Percentiles rank a stretch among this genome's conserved stretches.
These are phyloP conservation scores for Wickerhamomyces xylosicus DNA, from an alignment of 805 yeast species.

Conservation along the genomic window DNA sequence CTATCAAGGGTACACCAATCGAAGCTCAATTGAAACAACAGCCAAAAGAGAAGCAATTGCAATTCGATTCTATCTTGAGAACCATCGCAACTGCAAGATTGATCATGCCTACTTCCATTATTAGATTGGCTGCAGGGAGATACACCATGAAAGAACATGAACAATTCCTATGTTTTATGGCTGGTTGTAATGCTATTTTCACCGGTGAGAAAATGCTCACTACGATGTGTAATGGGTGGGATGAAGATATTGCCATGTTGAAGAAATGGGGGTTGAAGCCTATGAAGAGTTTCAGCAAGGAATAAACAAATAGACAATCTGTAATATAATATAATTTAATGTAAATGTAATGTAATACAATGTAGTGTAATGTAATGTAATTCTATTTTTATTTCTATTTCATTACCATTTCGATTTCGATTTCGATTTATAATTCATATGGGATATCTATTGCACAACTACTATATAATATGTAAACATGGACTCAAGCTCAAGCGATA, in stretches of 20 bases:
- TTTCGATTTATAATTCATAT: neutral
- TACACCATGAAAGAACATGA: conserved; percentile 73
- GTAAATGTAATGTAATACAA: too few relatives aligned
- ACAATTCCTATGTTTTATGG: conserved; percentile 65
- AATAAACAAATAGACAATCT: too few relatives aligned
- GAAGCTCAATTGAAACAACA: conserved; percentile 34
- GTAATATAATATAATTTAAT: too few relatives aligned
- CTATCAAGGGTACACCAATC: conserved; percentile 73
- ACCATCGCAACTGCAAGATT: conserved; percentile 71
- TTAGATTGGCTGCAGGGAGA: conserved; percentile 74
- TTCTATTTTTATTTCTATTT: too few relatives aligned
- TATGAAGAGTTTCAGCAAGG: conserved; percentile 32
- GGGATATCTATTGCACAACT: too few relatives aligned
- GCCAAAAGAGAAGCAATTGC: conserved; percentile 28
- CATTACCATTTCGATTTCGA: neutral
- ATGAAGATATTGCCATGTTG: conserved; percentile 63
- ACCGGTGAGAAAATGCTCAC: conserved; percentile 78
- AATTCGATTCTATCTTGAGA: conserved; percentile 53
- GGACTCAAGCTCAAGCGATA: conserved; percentile 13
- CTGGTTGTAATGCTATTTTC: conserved; percentile 73
- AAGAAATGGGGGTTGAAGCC: conserved; percentile 59
- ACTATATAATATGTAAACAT: neutral
- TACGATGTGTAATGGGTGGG: conserved; percentile 79
- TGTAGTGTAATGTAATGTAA: too few relatives aligned
- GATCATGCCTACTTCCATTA: conserved; percentile 61